Base-by-base conservation (phyloP, 495 filamentous ascomycete species). In the Aspergillus leporis region DNA sequence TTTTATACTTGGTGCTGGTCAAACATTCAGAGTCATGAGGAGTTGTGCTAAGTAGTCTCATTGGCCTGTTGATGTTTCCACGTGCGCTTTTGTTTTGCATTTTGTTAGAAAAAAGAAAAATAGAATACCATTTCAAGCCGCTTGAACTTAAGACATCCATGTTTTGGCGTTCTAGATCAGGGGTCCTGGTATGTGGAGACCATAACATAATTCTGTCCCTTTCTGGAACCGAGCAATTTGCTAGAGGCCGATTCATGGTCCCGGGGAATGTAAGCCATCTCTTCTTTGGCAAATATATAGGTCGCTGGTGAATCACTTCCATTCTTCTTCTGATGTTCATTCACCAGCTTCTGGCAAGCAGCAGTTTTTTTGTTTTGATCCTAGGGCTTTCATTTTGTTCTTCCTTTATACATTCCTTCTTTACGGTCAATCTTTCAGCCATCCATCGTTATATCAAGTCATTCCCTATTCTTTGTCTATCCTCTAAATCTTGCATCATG, bases 311-410 rank as follows among this genome's bases (percentile, higher is more conserved):
- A 1, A 41, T 41, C 38, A n/a, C 25, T 23, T 19, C 6, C 21
- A 22, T 22, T 47, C 19, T 8, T 47, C 19, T 8, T 47, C 2
- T 14, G 16, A 22, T 1, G 3, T 41, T 40, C 4, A 25, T 34
- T 18, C 40, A 48, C 7, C 53, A 55, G 53, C 53, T 55, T 55
- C 53, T 47, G 53, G 38, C 18, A 55, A 55, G 53, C 53, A n/a
- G 32, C n/a, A n/a, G n/a, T n/a, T n/a, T n/a, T n/a, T 53, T 5
- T 19, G 16, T 38, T 47, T 18, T 22, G 16, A 32, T 40, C 22
- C 21, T n/a, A 9, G 5, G 28, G 3, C 19, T 4, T 21, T 18
- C 41, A 22, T 16, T 47, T 46, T 8, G n/a, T 16, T 5, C 32
- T 16, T 47, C 28, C 40, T 48, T 55, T 30, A 13, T 34, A 23